Percentiles rank a stretch among this genome's conserved stretches.
Conservation (phyloP, 108 stramenopile species). For the Cyclotella choctawhatcheeana region DNA sequence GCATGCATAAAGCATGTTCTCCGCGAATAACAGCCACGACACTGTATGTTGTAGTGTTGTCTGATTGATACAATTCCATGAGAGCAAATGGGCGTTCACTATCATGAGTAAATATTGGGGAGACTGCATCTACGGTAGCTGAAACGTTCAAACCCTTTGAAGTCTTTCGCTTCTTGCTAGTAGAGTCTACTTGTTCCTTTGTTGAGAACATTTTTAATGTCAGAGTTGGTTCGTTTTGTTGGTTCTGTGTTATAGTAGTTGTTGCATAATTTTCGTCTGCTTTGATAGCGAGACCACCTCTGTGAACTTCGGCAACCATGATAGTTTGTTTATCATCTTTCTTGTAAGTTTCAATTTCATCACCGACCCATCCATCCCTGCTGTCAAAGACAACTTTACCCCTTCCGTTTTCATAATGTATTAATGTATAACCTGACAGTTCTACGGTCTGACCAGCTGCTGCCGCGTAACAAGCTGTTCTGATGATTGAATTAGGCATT, state of each 20-base stretch:
- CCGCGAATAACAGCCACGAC: constrained; percentile 68
- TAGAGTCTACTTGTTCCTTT: background rate
- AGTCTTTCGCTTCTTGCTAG: background rate
- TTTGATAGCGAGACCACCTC: background rate
- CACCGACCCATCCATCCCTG: background rate
- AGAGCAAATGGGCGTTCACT: constrained; percentile 73
- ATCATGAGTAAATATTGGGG: constrained; percentile 71
- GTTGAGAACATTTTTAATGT: background rate
- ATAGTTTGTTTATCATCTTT: background rate
- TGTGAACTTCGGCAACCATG: constrained; percentile 9
- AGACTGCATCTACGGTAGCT: constrained; percentile 69
- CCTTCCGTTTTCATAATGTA: constrained; percentile 26
- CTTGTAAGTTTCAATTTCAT: too few species aligned
- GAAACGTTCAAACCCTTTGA: constrained; percentile 38
- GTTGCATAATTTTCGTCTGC: background rate
- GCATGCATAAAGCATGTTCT: constrained; percentile 51
- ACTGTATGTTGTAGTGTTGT: constrained; percentile 15
- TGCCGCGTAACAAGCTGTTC: constrained; percentile 34
- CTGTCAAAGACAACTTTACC: constrained; percentile 9
- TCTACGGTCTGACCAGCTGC: constrained; percentile 14
- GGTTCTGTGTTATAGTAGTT: too few species aligned
- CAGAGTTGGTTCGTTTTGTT: background rate
- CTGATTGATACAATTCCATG: constrained; percentile 67
- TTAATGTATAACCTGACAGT: constrained; percentile 34
- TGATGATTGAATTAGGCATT: constrained; percentile 23